A percentile compares a stretch with the other conserved stretches of the same genome.
Conservation (phyloP, 2,329 filamentous ascomycete genomes). For the Neonectria ditissima region DNA sequence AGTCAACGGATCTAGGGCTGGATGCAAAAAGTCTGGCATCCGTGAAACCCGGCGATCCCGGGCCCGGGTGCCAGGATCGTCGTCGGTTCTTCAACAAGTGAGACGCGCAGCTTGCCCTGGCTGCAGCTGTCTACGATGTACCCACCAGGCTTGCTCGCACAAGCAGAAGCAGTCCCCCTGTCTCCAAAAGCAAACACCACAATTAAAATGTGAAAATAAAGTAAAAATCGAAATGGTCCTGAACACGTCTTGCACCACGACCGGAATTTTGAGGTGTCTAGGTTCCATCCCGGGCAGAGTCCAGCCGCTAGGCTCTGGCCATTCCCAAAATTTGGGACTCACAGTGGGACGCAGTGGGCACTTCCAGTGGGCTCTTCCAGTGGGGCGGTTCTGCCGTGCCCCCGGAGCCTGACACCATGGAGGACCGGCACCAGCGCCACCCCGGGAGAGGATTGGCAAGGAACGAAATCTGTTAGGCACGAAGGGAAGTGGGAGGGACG, state of each 20-base stretch:
- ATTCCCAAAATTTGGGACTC: slow-evolving; percentile 20
- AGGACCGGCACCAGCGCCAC: slow-evolving; percentile 14
- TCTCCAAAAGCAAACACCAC: neutral
- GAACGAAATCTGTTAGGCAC: neutral
- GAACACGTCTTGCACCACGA: neutral
- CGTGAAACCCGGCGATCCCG: slow-evolving; percentile 17
- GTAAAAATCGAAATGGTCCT: neutral
- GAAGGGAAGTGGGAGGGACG: slow-evolving; percentile 10
- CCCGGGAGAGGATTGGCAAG: neutral
- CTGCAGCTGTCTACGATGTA: neutral
- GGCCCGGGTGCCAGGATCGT: slow-evolving; percentile 2
- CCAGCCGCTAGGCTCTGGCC: slow-evolving; percentile 13
- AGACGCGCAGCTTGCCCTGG: slow-evolving; percentile 6
- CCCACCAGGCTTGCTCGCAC: neutral
- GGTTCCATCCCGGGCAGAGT: slow-evolving; percentile 14
- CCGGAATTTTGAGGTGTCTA: slow-evolving; percentile 12
- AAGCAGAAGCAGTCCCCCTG: neutral
- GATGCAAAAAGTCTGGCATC: neutral
- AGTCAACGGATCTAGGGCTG: too few relatives aligned
- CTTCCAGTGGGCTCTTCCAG: neutral
- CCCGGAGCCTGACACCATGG: slow-evolving; percentile 15
- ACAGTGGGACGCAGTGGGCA: slow-evolving; percentile 14
- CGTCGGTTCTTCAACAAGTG: slow-evolving; percentile 7
- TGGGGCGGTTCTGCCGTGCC: slow-evolving; percentile 11
- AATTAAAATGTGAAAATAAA: too few relatives aligned